Evolutionary conservation across 257 asterid genomes (phyloP), one percentile per base, ranked within the genome.

Genomic region (Galeopsis tetrahit): DNA sequence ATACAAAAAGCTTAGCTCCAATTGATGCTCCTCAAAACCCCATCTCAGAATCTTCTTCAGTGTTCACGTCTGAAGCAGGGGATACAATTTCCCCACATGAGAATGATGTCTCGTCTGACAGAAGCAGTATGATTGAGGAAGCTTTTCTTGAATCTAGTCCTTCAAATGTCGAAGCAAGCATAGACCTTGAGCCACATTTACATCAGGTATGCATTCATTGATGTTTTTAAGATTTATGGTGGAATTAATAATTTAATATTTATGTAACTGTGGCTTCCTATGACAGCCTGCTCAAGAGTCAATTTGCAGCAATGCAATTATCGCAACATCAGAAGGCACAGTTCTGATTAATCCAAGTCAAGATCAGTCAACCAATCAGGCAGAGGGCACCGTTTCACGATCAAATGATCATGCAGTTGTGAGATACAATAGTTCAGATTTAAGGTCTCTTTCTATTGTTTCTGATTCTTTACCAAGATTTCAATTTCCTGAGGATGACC

Each of bases 201-300:
- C 64, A 69, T 53, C 83, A 81, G 86, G 97, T 87, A 84, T 52
- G 70, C 68, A 72, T 61, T 71, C 17, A 21, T 34, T 31, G 62
- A 66, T 15, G 7, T 73, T 77, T 69, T 48, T 53, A 55, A 68
- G 66, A 68, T 66, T 64, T 75, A 38, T 77, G 51, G 57, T 66
- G 68, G 82, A 43, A 80, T 39, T 34, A 21, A 21, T 21, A 21
- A 21, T 21, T 39, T n/a, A 73, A 51, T 69, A 68, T 66, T 75
- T 65, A 57, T 83, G 66, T 75, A 68, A 75, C 4, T 17, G 14
- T 70, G 67, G 14, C 76, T 65, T 85, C 73, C 70, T 80, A 36
- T 79, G 70, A 60, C 96, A 88, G 95, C 82, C 80, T 36, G 70
- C 79, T 80, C 88, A 77, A 75, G 81, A 77, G 69, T 75, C 69